Base-by-base conservation (phyloP, 2,329 filamentous ascomycete genomes). In the Talaromyces atroroseus region DNA sequence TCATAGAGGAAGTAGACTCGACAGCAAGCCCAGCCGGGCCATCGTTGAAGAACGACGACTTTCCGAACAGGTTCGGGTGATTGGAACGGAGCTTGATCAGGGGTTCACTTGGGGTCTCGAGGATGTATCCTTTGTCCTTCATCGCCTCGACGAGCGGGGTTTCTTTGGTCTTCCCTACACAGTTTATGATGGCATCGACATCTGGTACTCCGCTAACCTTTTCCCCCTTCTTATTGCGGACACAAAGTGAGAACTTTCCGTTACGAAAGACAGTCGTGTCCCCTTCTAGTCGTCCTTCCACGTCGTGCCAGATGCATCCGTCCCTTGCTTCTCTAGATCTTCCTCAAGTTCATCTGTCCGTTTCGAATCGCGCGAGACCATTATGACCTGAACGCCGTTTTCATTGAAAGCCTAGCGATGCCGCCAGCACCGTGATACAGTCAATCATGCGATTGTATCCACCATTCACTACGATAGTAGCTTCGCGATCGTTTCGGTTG, bases 101-200 rank as follows among this genome's bases (percentile, higher is more conserved):
- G n/a, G n/a, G n/a, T n/a, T n/a, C 14, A 24, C 23, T 0, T 49
- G 16, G 14, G 3, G 8, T 8, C 24, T 34, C 1, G 12, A 3
- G 3, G 46, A 49, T 20, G 24, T 49, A 34, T 18, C 26, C 46
- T 20, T 20, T 34, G 14, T 49, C 24, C 5, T 18, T 29, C 46
- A 49, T 32, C 14, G 14, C 24, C 16, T 32, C 14, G 10, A 49
- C 24, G 18, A 49, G 46, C 1, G 24, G 24, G 7, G 3, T 20
- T 14, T 20, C 11, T 5, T 10, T 0, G 16, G 4, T 34, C 24
- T 32, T 49, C 7, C 46, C 46, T 5, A 24, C 16, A 1, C 21
- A 24, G 14, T 49, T 49, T 49, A 49, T 49, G 8, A 49, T 49
- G 3, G 46, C 46, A 34, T 49, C 46, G 18, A 49, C 46, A 32